Conservation (phyloP, 2,329 filamentous ascomycete species). For the Trichoderma polysporum region DNA sequence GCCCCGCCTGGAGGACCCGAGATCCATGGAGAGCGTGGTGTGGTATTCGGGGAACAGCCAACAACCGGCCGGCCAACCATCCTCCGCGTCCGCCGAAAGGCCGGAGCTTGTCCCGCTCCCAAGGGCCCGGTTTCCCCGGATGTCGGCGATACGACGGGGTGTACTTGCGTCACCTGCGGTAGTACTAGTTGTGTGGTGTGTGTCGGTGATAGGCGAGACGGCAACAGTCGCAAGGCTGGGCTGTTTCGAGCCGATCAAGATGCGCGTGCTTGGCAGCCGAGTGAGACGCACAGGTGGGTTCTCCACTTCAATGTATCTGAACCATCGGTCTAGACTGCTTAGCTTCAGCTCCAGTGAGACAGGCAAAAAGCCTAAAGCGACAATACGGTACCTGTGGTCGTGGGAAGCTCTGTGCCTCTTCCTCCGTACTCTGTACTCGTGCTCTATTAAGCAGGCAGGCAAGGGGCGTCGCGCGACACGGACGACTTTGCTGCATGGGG, state of each 20-base stretch:
- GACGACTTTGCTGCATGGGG: slow-evolving; percentile 17
- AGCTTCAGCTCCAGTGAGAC: not conserved
- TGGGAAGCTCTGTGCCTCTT: not conserved
- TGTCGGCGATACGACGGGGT: not conserved
- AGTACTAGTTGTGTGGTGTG: not conserved
- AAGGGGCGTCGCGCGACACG: slow-evolving; percentile 16
- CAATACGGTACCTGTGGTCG: not conserved
- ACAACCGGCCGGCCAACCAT: not conserved
- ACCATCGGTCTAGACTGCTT: slow-evolving; percentile 1
- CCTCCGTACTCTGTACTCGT: not conserved
- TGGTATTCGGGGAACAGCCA: slow-evolving; percentile 9
- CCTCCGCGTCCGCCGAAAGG: slow-evolving; percentile 4
- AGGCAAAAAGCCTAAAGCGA: not conserved
- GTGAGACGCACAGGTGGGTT: not conserved
- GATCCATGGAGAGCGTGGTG: slow-evolving; percentile 16
- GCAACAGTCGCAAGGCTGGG: not conserved
- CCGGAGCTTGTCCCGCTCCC: slow-evolving; percentile 1
- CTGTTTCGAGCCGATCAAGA: slow-evolving; percentile 11
- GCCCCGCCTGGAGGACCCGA: slow-evolving; percentile 4
- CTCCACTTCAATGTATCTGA: not conserved
- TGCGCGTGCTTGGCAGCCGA: slow-evolving; percentile 1
- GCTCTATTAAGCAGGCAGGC: not conserved
- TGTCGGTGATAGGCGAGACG: not conserved
- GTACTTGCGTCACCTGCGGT: not conserved
- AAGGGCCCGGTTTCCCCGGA: not conserved